Evolutionary conservation across 2,329 filamentous ascomycete genomes (phyloP).

Genomic region (Bipolaris gigantea): DNA sequence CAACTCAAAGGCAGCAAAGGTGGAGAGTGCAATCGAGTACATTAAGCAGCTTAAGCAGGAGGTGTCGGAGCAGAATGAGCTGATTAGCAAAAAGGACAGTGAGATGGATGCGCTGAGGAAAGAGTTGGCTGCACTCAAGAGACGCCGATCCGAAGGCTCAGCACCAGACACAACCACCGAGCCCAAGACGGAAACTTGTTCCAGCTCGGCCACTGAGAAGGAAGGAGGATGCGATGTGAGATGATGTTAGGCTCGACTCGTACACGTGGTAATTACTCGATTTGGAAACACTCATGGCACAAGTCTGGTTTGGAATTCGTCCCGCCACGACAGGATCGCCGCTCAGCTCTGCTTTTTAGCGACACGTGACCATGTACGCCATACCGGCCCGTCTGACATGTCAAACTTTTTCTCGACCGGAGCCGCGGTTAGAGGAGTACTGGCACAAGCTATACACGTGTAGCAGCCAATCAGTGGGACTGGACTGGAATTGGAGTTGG

Average conservation of each 20-base stretch:
- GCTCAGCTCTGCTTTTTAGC: neutral
- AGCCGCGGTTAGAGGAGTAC: no score
- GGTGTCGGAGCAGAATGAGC: conserved; percentile 64
- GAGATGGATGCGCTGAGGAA: conserved; percentile 56
- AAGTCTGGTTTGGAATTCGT: neutral
- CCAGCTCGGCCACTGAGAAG: conserved; percentile 16
- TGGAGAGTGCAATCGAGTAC: conserved; percentile 96
- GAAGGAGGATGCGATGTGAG: conserved; percentile 14
- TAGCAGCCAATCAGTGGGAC: no score
- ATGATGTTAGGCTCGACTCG: neutral
- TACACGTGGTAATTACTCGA: neutral
- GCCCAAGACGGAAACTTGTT: conserved; percentile 19
- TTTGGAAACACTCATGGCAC: neutral
- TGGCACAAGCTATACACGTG: no score
- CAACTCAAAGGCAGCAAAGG: conserved; percentile 87
- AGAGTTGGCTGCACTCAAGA: conserved; percentile 51
- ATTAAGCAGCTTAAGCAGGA: conserved; percentile 83
- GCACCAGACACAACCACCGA: conserved; percentile 10
- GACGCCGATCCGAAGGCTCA: conserved; percentile 20
- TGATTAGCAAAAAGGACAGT: conserved; percentile 66
- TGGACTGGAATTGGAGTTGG: no score
- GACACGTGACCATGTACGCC: neutral
- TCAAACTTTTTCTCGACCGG: no score
- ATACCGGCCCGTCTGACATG: no score
- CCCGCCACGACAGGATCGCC: no score